Conservation (phyloP, 2,329 filamentous ascomycete genomes). For the Diaporthe australafricana region DNA sequence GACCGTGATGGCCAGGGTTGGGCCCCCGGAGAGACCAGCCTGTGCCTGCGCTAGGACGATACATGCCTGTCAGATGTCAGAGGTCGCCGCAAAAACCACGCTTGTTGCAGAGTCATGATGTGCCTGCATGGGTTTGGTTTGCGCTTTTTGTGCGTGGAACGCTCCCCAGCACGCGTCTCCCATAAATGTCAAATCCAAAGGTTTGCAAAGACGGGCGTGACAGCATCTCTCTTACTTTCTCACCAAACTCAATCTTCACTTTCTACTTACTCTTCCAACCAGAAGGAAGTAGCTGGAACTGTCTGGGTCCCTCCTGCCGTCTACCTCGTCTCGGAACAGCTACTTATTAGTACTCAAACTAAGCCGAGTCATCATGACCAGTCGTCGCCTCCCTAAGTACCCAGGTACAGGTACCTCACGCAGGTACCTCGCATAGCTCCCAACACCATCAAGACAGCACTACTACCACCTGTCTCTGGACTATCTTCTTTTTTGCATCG, state of each 20-base stretch:
- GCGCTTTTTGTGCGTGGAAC: constrained; percentile 37
- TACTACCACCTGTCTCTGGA: no score
- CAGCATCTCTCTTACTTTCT: not conserved
- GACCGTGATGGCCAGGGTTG: not conserved
- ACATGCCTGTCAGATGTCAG: constrained; percentile 25
- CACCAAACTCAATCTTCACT: not conserved
- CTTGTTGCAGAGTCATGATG: constrained; percentile 22
- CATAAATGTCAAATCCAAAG: constrained; percentile 13
- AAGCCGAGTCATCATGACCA: not conserved
- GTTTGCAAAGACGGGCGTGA: not conserved
- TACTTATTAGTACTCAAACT: no score
- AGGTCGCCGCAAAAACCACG: constrained; percentile 37
- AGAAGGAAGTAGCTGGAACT: constrained; percentile 9
- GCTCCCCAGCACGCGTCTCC: constrained; percentile 14
- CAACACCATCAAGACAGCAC: constrained; percentile 8
- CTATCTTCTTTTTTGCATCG: not conserved
- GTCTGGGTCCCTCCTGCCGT: not conserved
- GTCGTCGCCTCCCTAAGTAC: constrained; percentile 11
- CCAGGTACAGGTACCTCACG: not conserved
- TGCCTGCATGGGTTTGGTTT: not conserved
- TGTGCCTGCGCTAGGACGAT: constrained; percentile 22
- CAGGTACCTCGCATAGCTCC: not conserved
- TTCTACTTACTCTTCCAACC: not conserved
- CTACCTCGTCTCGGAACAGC: not conserved
- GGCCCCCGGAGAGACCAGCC: not conserved